Base-by-base conservation (phyloP, 805 yeast genomes). In the Clavispora vitiphila region DNA sequence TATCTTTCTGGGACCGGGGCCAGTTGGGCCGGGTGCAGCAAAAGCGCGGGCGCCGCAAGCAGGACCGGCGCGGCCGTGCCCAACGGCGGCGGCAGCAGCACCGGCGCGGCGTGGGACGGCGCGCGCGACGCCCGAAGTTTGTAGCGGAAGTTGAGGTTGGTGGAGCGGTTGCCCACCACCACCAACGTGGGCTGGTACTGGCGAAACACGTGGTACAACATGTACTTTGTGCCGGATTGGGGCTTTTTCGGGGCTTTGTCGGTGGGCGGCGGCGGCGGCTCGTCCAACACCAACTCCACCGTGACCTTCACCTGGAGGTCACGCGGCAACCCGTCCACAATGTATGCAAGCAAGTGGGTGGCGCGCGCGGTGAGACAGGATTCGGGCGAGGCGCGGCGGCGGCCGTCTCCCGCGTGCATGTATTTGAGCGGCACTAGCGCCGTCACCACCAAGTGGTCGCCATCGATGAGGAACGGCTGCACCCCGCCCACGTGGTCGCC, bases 161-260 rank as follows among this genome's bases (percentile, higher is more conserved):
- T 54, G n/a, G 65, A 57, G 39, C 60, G 63, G 44, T 63, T 69
- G 2, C 74, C 72, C 34, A 65, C 42, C 2, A 69, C 49, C 15
- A 70, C 41, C 42, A 70, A 48, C 37, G 61, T 63, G 2, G 75
- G 75, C 42, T 59, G 71, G 49, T 70, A 70, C 47, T 69, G 75
- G 37, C 56, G 54, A 49, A 57, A 66, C 24, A 70, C 52, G 44
- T 67, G 65, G 15, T 55, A 42, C 25, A 70, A 41, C 66, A 69
- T 64, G 41, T 53, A 59, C 49, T 67, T 69, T 43, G 60, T 56
- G 21, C 72, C 66, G 3, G 47, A 34, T 16, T 35, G 43, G 34
- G 15, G 25, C 20, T 38, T 43, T n/a, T n/a, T n/a, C n/a, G n/a
- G n/a, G n/a, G n/a, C n/a, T n/a, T n/a, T n/a, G n/a, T n/a, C n/a